Evolutionary conservation across 257 asterid genomes (phyloP).

Genomic region (Nicotiana paniculata): DNA sequence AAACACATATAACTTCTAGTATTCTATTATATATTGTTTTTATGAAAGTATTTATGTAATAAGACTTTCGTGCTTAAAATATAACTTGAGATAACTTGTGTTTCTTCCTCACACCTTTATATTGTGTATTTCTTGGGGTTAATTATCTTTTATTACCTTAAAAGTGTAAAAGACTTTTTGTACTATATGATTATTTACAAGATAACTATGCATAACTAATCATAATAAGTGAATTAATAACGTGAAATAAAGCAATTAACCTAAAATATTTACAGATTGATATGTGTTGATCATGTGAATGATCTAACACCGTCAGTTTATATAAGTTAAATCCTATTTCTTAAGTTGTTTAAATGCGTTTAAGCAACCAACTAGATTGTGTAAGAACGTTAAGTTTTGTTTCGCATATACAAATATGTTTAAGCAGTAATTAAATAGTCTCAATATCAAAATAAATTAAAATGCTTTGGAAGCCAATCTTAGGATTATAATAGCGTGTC

Average conservation of each 20-base stretch:
- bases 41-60: not conserved
- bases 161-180: no score
- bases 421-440: not conserved
- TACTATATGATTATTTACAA: no score
- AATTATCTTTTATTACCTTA: no score
- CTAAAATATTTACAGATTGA: no score
- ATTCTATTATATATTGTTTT: not conserved
- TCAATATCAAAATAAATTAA: not conserved
- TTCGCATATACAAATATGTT: not conserved
- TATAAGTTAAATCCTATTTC: not conserved
- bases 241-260: no score
- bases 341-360: not conserved
- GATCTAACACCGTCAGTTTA: not conserved
- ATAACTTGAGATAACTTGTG: not conserved
- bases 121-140: not conserved
- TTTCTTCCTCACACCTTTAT: not conserved
- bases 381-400: not conserved
- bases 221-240: no score
- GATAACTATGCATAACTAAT: no score
- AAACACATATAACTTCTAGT: not conserved
- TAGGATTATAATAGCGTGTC: conserved; percentile 35
- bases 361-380: not conserved
- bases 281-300: no score
- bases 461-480: not conserved
- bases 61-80: not conserved